A percentile compares a stretch with the other conserved stretches of the same genome.
Conservation (phyloP, 768 basidiomycete species). For the Auriscalpium orientale region DNA sequence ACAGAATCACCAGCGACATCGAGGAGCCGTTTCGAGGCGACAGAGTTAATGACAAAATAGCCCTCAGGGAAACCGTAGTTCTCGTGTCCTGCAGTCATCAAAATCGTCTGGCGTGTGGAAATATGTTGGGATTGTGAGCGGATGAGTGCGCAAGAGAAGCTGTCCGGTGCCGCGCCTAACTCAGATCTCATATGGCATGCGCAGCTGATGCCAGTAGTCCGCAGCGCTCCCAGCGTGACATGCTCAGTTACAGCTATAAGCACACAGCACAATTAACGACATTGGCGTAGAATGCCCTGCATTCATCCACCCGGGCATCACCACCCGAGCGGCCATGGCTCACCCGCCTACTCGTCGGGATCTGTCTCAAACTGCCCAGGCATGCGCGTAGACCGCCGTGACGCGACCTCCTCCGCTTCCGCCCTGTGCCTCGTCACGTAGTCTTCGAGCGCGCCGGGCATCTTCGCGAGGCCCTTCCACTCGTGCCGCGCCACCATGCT, state of each 20-base stretch:
- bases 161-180: too few species aligned
- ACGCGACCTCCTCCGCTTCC: slow-evolving; percentile 24
- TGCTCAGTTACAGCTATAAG: too few species aligned
- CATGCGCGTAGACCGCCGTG: slow-evolving; percentile 5
- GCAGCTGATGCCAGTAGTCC: too few species aligned
- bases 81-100: slow-evolving; percentile 1
- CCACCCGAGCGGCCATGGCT: too few species aligned
- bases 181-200: too few species aligned
- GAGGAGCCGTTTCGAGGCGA: slow-evolving; percentile 44
- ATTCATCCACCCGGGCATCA: too few species aligned
- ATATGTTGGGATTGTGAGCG: too few species aligned
- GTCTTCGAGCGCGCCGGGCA: slow-evolving; percentile 60
- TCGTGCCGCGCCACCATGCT: slow-evolving; percentile 88
- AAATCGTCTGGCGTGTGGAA: too few species aligned
- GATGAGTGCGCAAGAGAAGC: too few species aligned
- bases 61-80: slow-evolving; percentile 33
- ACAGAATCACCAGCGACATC: slow-evolving; percentile 47
- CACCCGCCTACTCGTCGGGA: slow-evolving; percentile 1
- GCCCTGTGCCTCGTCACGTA: slow-evolving; percentile 50
- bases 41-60: slow-evolving; percentile 56
- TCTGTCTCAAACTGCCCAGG: slow-evolving; percentile 10
- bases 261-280: too few species aligned
- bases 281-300: too few species aligned
- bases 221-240: too few species aligned
- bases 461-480: slow-evolving; percentile 88